Conservation (phyloP, 2,329 filamentous ascomycete genomes). For the Bipolaris oryzae region DNA sequence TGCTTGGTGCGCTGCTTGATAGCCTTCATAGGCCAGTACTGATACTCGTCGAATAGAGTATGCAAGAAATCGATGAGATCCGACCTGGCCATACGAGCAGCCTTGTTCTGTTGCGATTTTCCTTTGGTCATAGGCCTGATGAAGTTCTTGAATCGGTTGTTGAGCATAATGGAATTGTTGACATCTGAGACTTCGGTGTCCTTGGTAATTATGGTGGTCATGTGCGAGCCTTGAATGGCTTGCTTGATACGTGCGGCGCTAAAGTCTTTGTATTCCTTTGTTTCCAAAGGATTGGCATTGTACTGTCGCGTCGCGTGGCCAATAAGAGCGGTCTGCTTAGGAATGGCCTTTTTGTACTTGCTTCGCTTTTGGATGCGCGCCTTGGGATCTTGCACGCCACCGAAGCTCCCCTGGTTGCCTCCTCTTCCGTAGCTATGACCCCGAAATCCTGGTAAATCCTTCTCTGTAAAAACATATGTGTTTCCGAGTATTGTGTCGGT, state of each 20-base stretch:
- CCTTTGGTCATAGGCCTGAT: conserved; percentile 30
- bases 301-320: conserved; percentile 66
- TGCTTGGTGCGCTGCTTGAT: conserved; percentile 79
- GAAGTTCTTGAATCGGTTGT: conserved; percentile 44
- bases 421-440: conserved; percentile 32
- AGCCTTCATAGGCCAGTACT: conserved; percentile 92
- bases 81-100: conserved; percentile 85
- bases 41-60: conserved; percentile 80
- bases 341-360: conserved; percentile 46
- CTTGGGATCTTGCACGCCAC: conserved; percentile 40
- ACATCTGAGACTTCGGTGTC: conserved; percentile 32
- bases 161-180: conserved; percentile 34
- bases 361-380: conserved; percentile 43
- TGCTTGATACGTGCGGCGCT: conserved; percentile 51
- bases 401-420: conserved; percentile 28
- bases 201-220: conserved; percentile 38
- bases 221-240: conserved; percentile 51
- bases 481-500: conserved; percentile 72
- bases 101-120: conserved; percentile 66
- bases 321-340: conserved; percentile 59
- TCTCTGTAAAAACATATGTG: conserved; percentile 91
- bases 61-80: conserved; percentile 87
- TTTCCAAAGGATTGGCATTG: conserved; percentile 55
- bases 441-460: conserved; percentile 81
- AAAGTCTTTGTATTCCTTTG: conserved; percentile 52